Evolutionary conservation across 2,329 filamentous ascomycete species (phyloP), one percentile per base, ranked within the genome.

Genomic region (Tolypocladium pustulatum): DNA sequence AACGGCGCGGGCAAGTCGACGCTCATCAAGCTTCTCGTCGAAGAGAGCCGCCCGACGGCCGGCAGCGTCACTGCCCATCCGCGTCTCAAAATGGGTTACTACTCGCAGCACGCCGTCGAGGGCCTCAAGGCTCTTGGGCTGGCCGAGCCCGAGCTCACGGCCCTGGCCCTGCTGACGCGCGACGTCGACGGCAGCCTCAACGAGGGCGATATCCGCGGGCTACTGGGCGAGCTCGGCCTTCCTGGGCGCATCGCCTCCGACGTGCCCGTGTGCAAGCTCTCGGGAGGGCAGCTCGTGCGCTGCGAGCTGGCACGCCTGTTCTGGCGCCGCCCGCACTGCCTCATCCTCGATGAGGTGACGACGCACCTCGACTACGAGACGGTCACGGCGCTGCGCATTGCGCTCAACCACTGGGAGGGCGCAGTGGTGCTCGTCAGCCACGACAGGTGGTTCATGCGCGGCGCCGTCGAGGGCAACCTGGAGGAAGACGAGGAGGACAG

Each of bases 1-100:
- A 95, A 95, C 68, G 91, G 90, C 1, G 82, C 84, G 0, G 91
- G 91, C 2, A 95, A 95, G 71, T 90, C 89, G 1, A 94, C 90
- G 0, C 76, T 95, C 12, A 78, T 93, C 59, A 85, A 83, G 54
- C 74, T 93, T 4, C 79, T 93, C 2, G 84, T 86, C n/a, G 83
- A 81, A 0, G 77, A 79, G 17, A 71, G 79, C 1, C 76, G 75
- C 7, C 85, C 87, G 0, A 82, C 81, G 0, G 76, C 79, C 3
- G 89, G 90, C 0, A 82, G 77, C 0, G 73, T 89, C 2, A 80
- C 81, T 0, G 78, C 78, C 0, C 90, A 95, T 69, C 81, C 90
- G 0, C 79, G 89, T 25, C 75, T 90, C 12, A 85, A 81, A 62
- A 71, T 91, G 54, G 89, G 86, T 1, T 90, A 91, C 67, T 94